Evolutionary conservation across 352 stramenopile genomes (phyloP), one percentile per base, ranked within the genome.

Genomic region (Pythium rhizo-oryzae): DNA sequence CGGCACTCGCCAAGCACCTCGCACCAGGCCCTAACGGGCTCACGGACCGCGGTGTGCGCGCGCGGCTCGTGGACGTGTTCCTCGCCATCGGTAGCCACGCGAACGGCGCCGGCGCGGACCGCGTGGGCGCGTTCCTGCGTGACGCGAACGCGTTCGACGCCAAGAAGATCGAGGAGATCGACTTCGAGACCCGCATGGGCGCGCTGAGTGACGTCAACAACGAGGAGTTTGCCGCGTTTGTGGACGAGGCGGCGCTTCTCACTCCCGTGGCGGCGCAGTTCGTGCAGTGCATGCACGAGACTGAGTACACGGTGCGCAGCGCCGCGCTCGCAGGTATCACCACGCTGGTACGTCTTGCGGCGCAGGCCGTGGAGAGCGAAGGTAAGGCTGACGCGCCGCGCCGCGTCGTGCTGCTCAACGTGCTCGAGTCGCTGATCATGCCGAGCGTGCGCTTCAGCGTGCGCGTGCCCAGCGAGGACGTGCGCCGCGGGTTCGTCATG

Each of bases 381-480:
- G 58, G 71, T 1, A 62, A 69, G 8, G 61, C 28, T 62, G 6
- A 49, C 30, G 30, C 21, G 5, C 35, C 41, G 12, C 59, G 54
- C 11, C 63, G 64, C 7, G 53, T 69, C 18, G 76, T 84, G 9
- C 63, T 92, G 21, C 62, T 92, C 6, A 92, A 92, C 61, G 82
- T 92, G 9, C 79, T 97, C 53, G 86, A 96, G 70, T 96, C 89
- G 12, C 75, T 96, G 24, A 80, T 97, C 35, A 96, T 98, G 87
- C 92, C 91, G 16, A 93, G 85, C 53, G 76, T 97, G 24, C 87
- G 92, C 12, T 78, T 82, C 41, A 97, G 91, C 51, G 69, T 98
- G 19, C 89, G 89, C 44, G 91, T 81, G 15, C 77, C 79, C 0
- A 83, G 79, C 30, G 89, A 97, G 62, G 87, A 92, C 39, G 75